Percentiles rank a stretch among this genome's conserved stretches.
These are phyloP conservation scores for Fusarium penzigii DNA, from an alignment of 2,329 filamentous ascomycete genomes.

Conservation along the genomic window DNA sequence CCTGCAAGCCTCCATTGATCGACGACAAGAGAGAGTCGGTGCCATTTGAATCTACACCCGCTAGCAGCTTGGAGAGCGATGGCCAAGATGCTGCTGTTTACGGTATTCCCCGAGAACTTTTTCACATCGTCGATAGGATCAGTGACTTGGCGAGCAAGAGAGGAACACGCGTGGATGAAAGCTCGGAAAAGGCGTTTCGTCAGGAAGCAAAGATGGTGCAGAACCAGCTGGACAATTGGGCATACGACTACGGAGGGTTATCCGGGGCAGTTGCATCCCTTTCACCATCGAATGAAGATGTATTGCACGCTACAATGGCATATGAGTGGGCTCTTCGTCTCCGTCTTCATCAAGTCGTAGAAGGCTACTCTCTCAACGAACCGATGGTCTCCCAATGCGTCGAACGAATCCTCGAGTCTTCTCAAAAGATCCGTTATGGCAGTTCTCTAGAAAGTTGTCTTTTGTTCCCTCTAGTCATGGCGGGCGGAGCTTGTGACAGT, in stretches of 20 bases:
- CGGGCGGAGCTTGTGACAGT: slow-evolving; percentile 38
- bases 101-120: slow-evolving; percentile 38
- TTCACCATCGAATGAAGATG: slow-evolving; percentile 28
- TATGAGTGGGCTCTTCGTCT: slow-evolving; percentile 45
- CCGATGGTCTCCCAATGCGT: slow-evolving; percentile 36
- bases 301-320: slow-evolving; percentile 37
- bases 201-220: slow-evolving; percentile 16
- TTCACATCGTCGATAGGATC: slow-evolving; percentile 36
- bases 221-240: slow-evolving; percentile 41
- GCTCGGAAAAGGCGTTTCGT: slow-evolving; percentile 33
- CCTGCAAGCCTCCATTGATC: slow-evolving; percentile 36
- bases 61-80: slow-evolving; percentile 14
- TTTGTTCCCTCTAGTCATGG: slow-evolving; percentile 44
- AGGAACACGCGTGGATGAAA: slow-evolving; percentile 31
- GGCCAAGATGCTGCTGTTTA: slow-evolving; percentile 37
- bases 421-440: slow-evolving; percentile 42
- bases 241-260: slow-evolving; percentile 31
- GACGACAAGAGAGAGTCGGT: slow-evolving; percentile 33
- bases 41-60: slow-evolving; percentile 28
- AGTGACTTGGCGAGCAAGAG: slow-evolving; percentile 36
- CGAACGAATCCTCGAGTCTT: slow-evolving; percentile 36
- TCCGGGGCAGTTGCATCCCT: slow-evolving; percentile 27
- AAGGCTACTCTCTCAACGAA: slow-evolving; percentile 41
- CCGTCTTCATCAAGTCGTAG: slow-evolving; percentile 43
- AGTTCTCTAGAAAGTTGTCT: slow-evolving; percentile 43